Evolutionary conservation across 495 filamentous ascomycete species (phyloP).

Genomic region (Neurospora cerealis): DNA sequence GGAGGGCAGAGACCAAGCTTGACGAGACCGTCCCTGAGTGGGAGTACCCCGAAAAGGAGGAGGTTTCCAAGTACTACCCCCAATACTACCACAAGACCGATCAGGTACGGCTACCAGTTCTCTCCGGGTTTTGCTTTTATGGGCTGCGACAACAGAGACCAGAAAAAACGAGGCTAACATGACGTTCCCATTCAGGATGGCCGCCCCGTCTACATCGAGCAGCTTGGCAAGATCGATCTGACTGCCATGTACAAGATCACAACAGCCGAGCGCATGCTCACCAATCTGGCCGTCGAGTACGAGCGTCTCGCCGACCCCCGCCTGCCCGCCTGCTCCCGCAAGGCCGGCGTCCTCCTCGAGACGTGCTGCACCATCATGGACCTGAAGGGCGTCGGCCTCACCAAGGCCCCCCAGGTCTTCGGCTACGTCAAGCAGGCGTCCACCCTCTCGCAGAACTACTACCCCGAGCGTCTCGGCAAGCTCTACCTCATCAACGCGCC

Average conservation of each 20-base stretch:
- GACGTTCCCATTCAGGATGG: slow-evolving; percentile 56
- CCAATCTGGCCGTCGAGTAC: slow-evolving; percentile 94
- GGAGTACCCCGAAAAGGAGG: slow-evolving; percentile 77
- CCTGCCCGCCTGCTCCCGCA: slow-evolving; percentile 90
- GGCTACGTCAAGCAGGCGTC: slow-evolving; percentile 59
- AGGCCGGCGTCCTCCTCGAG: slow-evolving; percentile 79
- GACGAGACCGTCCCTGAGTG: slow-evolving; percentile 74
- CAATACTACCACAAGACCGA: slow-evolving; percentile 99
- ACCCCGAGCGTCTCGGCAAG: slow-evolving; percentile 81
- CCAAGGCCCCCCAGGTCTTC: slow-evolving; percentile 67
- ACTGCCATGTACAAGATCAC: slow-evolving; percentile 81
- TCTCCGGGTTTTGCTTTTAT: background rate
- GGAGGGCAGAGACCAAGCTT: slow-evolving; percentile 73
- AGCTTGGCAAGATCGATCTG: slow-evolving; percentile 88
- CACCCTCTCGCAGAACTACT: slow-evolving; percentile 84
- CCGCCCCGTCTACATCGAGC: slow-evolving; percentile 93
- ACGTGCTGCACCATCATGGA: slow-evolving; percentile 98
- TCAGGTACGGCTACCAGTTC: slow-evolving; percentile 48
- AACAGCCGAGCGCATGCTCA: slow-evolving; percentile 82
- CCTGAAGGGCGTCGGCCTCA: slow-evolving; percentile 82
- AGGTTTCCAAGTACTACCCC: slow-evolving; percentile 88
- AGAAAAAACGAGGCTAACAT: background rate
- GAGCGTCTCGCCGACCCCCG: slow-evolving; percentile 91
- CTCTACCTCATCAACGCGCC: slow-evolving; percentile 96
- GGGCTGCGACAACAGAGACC: background rate